Conservation (phyloP, 192 early-diverging fungal genomes). For the Chytriomyces sp. region DNA sequence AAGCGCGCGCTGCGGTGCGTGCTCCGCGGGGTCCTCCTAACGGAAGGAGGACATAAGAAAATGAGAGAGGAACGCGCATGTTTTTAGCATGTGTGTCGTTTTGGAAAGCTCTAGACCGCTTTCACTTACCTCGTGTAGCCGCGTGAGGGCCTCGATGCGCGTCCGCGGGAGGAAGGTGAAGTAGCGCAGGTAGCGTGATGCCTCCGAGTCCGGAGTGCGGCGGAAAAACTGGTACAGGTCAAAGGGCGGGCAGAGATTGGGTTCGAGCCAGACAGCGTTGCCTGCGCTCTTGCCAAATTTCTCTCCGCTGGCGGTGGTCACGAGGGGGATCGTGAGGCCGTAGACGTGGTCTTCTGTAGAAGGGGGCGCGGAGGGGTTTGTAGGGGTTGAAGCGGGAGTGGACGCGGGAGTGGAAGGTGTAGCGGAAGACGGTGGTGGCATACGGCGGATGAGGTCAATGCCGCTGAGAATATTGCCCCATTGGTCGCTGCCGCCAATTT, state of each 20-base stretch:
- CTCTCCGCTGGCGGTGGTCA: conserved; percentile 85
- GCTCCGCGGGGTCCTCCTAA: conserved; percentile 63
- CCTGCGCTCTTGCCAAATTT: conserved; percentile 98
- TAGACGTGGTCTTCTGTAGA: conserved; percentile 51
- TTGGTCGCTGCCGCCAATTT: conserved; percentile 94
- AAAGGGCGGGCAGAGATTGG: conserved; percentile 72
- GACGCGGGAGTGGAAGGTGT: neutral
- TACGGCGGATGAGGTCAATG: conserved; percentile 83
- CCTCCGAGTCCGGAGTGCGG: conserved; percentile 78
- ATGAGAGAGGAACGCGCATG: too few species aligned
- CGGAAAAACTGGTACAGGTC: conserved; percentile 95
- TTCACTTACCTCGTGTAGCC: conserved; percentile 65
- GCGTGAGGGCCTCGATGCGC: conserved; percentile 64
- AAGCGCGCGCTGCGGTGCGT: conserved; percentile 73
- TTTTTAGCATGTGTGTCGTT: too few species aligned
- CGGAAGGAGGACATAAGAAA: too few species aligned
- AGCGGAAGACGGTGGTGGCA: conserved; percentile 25
- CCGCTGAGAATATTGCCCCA: conserved; percentile 98
- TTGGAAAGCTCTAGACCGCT: too few species aligned
- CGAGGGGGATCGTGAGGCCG: conserved; percentile 85
- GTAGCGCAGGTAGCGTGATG: conserved; percentile 72
- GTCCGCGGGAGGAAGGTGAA: conserved; percentile 77
- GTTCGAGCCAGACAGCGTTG: conserved; percentile 94
- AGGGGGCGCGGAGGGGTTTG: neutral
- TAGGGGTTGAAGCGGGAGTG: neutral